Evolutionary conservation across 106 monocot genomes (phyloP).

Genomic region (Triglochin maritima): DNA sequence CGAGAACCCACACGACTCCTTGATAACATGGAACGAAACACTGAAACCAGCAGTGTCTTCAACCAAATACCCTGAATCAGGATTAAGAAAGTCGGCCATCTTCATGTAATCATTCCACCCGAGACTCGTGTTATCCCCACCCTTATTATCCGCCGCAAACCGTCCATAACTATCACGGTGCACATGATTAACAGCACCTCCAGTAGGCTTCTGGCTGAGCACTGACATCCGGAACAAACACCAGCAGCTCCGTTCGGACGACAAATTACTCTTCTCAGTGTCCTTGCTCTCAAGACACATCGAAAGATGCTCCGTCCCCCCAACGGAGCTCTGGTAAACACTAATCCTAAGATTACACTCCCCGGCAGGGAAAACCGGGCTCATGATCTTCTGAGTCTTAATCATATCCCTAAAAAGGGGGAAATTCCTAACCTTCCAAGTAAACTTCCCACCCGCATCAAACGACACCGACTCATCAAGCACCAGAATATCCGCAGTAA

Average conservation of each 20-base stretch:
- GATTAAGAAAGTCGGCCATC: constrained; percentile 59
- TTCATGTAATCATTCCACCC: constrained; percentile 92
- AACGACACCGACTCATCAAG: constrained; percentile 63
- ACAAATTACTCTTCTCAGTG: constrained; percentile 32
- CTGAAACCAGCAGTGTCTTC: constrained; percentile 66
- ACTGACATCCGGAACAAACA: constrained; percentile 86
- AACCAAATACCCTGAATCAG: constrained; percentile 51
- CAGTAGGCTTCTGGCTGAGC: constrained; percentile 44
- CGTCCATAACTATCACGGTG: constrained; percentile 84
- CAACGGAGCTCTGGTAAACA: constrained; percentile 70
- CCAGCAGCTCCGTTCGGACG: constrained; percentile 76
- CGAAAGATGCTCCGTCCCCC: constrained; percentile 59
- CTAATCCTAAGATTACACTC: constrained; percentile 83
- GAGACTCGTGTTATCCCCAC: constrained; percentile 75
- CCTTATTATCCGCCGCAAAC: constrained; percentile 72
- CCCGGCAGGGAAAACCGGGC: constrained; percentile 73
- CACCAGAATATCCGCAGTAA: constrained; percentile 64
- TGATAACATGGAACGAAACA: constrained; percentile 84
- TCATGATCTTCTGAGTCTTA: constrained; percentile 90
- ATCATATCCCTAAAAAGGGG: constrained; percentile 74
- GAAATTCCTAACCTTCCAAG: constrained; percentile 83
- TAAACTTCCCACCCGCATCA: constrained; percentile 62
- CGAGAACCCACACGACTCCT: constrained; percentile 58
- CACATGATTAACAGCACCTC: constrained; percentile 25
- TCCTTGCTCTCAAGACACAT: constrained; percentile 98